These are phyloP conservation scores for Aspergillus niger DNA, from an alignment of 2,329 filamentous ascomycete genomes.

Conservation along the genomic window DNA sequence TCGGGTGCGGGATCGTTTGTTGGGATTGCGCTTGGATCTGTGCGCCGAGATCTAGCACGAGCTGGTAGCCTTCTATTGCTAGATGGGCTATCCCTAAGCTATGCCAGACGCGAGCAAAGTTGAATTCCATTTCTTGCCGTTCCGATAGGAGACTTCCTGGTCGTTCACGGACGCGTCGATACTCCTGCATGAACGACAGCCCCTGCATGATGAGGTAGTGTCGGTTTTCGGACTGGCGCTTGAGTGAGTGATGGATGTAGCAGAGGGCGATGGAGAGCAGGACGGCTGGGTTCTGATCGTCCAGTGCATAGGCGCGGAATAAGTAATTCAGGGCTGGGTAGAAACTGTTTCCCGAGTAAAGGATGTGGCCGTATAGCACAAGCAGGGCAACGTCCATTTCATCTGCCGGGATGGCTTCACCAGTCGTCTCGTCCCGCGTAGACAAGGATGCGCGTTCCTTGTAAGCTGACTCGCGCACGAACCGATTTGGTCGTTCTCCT, in stretches of 20 bases:
- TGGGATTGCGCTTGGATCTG: conserved; percentile 44
- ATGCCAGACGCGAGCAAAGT: conserved; percentile 75
- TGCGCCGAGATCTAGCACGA: conserved; percentile 54
- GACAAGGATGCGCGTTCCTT: conserved; percentile 46
- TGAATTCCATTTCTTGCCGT: conserved; percentile 78
- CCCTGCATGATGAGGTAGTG: conserved; percentile 87
- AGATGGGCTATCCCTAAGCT: conserved; percentile 71
- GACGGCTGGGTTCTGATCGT: conserved; percentile 74
- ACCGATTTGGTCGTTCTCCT: conserved; percentile 22
- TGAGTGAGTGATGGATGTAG: conserved; percentile 86
- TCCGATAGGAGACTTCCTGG: conserved; percentile 47
- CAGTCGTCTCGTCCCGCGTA: conserved; percentile 37
- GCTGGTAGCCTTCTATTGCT: conserved; percentile 71
- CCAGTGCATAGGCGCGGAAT: conserved; percentile 70
- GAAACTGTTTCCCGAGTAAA: conserved; percentile 81
- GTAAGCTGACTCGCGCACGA: conserved; percentile 46
- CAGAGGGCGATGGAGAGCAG: conserved; percentile 79
- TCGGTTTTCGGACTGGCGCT: conserved; percentile 84
- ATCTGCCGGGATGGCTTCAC: conserved; percentile 38
- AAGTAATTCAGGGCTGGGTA: conserved; percentile 86
- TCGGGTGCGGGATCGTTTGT: conserved; percentile 34
- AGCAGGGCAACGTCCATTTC: conserved; percentile 77
- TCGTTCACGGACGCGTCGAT: conserved; percentile 63
- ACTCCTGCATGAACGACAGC: conserved; percentile 74
- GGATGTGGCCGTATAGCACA: conserved; percentile 85